Conservation (phyloP, 129 eudicot species). For the Erigeron canadensis region DNA sequence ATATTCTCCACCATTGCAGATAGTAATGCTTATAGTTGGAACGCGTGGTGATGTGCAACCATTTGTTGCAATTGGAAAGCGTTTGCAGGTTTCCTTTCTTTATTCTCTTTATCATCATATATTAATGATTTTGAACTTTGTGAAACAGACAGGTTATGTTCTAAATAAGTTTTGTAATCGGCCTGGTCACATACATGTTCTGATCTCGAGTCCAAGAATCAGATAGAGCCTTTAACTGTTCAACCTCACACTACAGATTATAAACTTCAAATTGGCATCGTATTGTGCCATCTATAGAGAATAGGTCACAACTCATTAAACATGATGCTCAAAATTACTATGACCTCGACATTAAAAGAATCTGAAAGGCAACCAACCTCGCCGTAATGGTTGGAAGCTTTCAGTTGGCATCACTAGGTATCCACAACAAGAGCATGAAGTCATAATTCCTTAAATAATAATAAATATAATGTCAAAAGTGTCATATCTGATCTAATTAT, state of each 20-base stretch:
- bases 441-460: too few relatives aligned
- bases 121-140: neutral
- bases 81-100: slow-evolving; percentile 61
- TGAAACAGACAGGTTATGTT: neutral
- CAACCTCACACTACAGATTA: neutral
- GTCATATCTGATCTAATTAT: too few relatives aligned
- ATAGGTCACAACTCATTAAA: neutral
- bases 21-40: slow-evolving; percentile 94
- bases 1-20: slow-evolving; percentile 78
- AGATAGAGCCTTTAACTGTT: neutral
- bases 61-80: slow-evolving; percentile 91
- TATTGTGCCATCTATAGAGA: neutral
- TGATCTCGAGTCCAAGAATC: neutral
- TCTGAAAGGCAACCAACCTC: too few relatives aligned
- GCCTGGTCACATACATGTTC: neutral
- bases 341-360: too few relatives aligned
- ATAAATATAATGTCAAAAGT: too few relatives aligned
- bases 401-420: too few relatives aligned
- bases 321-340: neutral
- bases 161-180: neutral
- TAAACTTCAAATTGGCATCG: neutral
- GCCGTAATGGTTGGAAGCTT: too few relatives aligned
- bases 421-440: too few relatives aligned
- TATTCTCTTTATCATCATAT: slow-evolving; percentile 8
- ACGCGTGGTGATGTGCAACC: slow-evolving; percentile 99